Evolutionary conservation across 805 yeast genomes (phyloP).

Genomic region (Spathaspora arborariae): DNA sequence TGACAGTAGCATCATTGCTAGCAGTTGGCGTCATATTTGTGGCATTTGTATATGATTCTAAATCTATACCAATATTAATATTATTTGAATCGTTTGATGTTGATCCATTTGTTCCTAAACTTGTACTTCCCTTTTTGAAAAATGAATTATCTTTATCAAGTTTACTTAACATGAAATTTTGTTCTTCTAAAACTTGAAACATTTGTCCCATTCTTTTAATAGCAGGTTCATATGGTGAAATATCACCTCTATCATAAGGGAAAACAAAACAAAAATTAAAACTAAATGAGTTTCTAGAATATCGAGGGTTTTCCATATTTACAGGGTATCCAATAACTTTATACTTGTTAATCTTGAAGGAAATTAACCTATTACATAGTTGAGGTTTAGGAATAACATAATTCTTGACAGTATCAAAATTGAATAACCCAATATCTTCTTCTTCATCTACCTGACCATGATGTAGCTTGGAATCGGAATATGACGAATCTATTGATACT

Average conservation of each 20-base stretch:
- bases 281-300: conserved; percentile 87
- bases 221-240: conserved; percentile 83
- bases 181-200: conserved; percentile 90
- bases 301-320: conserved; percentile 64
- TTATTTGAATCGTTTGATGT: neutral
- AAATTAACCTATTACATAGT: conserved; percentile 75
- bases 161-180: conserved; percentile 67
- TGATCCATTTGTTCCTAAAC: neutral
- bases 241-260: conserved; percentile 65
- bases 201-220: conserved; percentile 80
- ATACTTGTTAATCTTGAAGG: conserved; percentile 66
- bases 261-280: conserved; percentile 94
- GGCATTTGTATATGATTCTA: conserved; percentile 2
- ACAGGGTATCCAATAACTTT: conserved; percentile 88
- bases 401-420: conserved; percentile 83
- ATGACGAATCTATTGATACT: neutral
- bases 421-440: conserved; percentile 42
- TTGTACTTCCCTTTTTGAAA: conserved; percentile 22
- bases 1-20: conserved; percentile 7
- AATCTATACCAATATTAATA: conserved; percentile 6
- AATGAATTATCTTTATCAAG: conserved; percentile 38
- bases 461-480: neutral
- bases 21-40: neutral
- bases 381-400: conserved; percentile 93
- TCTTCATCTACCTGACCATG: neutral